Conservation (phyloP, 2,329 filamentous ascomycete genomes). For the Plectosphaerella cucumerina region DNA sequence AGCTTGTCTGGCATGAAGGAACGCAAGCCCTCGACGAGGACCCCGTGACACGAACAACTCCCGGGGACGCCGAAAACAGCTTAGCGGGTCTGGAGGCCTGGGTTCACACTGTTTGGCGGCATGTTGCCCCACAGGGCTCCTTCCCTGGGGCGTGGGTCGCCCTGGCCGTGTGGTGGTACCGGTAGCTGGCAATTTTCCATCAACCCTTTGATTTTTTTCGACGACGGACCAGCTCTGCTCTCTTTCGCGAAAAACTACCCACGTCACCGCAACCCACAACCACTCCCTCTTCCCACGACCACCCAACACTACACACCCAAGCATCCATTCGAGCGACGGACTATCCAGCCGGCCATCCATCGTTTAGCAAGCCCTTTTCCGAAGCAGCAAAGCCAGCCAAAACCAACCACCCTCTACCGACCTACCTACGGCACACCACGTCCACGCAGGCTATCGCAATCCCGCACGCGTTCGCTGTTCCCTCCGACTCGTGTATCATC, state of each 20-base stretch:
- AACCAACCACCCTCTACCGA: background rate
- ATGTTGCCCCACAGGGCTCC: background rate
- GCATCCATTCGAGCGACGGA: conserved; percentile 4
- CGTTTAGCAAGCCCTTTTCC: conserved; percentile 14
- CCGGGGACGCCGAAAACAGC: too few relatives aligned
- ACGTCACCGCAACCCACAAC: conserved; percentile 11
- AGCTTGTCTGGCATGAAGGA: too few relatives aligned
- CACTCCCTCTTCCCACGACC: conserved; percentile 5
- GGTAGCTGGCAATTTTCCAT: conserved; percentile 16
- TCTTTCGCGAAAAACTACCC: conserved; percentile 1
- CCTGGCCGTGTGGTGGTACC: background rate
- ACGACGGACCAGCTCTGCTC: conserved; percentile 10
- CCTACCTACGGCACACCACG: background rate
- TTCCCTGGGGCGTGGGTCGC: background rate
- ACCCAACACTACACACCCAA: too few relatives aligned
- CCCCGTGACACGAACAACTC: too few relatives aligned
- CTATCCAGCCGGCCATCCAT: conserved; percentile 5
- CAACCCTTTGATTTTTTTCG: conserved; percentile 15
- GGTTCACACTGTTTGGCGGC: too few relatives aligned
- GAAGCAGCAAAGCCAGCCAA: background rate
- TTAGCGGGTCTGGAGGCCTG: too few relatives aligned
- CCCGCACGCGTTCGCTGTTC: conserved; percentile 9
- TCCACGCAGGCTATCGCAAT: background rate
- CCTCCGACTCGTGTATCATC: conserved; percentile 10
- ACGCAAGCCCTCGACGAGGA: too few relatives aligned